Base-by-base conservation (phyloP, 2,329 filamentous ascomycete species). In the Fusarium irregulare region DNA sequence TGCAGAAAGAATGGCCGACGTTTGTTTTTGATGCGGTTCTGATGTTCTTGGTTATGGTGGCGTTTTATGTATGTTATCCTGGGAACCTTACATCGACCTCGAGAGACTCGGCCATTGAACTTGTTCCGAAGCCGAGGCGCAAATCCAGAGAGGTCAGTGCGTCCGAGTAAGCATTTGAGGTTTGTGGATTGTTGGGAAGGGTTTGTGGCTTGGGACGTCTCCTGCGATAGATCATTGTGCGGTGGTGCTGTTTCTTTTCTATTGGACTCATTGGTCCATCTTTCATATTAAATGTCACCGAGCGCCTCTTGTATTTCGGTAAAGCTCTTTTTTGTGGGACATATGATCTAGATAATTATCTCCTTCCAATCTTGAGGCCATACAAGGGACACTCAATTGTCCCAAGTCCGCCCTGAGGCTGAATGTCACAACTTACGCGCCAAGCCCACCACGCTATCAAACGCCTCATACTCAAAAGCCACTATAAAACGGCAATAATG, bases 1-100 rank as follows among this genome's bases (percentile, higher is more conserved):
- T 70, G 12, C 63, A 70, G 7, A 45, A 72, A 3, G 70, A 72
- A 40, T 72, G 70, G 70, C 66, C 70, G 1, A 64, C 59, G 0
- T 68, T 72, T 53, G 44, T 57, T 0, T 72, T 72, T 7, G 70
- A 72, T 21, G 60, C 66, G 2, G 34, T 59, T 0, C 10, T 72
- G 18, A 72, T 72, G 69, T 42, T 70, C 0, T 0, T 60, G 6
- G 69, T 70, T 0, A 72, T 72, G 54, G 5, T 56, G 2, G 59
- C 55, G 1, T 72, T 72, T 23, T 70, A 57, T 3, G 4, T 53
- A 4, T 56, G 51, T 50, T 72, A 70, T 12, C 70, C 70, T 1
- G 57, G 21, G 0, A 54, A 71, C 13, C 42, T 68, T 3, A 13
- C 32, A 1, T 34, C 20, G 0, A 9, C 27, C 2, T 4, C 18